phyloP scores from a whole-genome alignment of 306 rosid species.

The Castanea sativa region DNA sequence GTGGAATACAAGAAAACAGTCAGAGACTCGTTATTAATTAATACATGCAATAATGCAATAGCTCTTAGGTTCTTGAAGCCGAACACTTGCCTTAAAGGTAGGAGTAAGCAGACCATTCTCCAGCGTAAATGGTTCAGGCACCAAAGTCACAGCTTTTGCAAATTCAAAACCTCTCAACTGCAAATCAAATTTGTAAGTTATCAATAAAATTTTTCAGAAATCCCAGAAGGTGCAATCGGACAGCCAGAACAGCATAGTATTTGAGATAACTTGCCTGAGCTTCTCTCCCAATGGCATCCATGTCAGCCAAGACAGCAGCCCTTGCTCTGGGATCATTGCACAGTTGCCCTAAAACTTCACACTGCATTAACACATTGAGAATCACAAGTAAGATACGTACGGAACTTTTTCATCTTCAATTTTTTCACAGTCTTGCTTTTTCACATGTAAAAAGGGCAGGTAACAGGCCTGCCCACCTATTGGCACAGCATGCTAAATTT shows the following conservation, averaged over 20 bases:
- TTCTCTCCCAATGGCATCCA: constrained; percentile 84
- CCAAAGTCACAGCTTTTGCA: constrained; percentile 75
- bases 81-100: constrained; percentile 77
- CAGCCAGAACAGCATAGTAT: constrained; percentile 7
- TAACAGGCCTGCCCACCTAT: too few relatives aligned
- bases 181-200: constrained; percentile 23
- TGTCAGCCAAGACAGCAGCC: constrained; percentile 83
- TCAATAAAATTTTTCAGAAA: background rate
- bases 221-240: background rate
- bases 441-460: too few relatives aligned
- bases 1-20: constrained; percentile 7
- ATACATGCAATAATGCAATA: constrained; percentile 1
- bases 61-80: background rate
- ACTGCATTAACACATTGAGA: constrained; percentile 45
- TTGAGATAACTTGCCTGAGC: constrained; percentile 62
- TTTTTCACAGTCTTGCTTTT: too few relatives aligned
- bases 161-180: constrained; percentile 97
- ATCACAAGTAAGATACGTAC: constrained; percentile 1
- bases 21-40: background rate
- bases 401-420: background rate
- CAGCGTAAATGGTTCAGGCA: constrained; percentile 69
- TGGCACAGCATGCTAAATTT: too few relatives aligned
- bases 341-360: constrained; percentile 58
- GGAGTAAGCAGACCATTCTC: constrained; percentile 95
- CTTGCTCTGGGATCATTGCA: constrained; percentile 79